Percentiles rank a stretch among this genome's conserved stretches.
Conservation (phyloP, 2,329 filamentous ascomycete genomes). For the Dothidotthia symphoricarpi region DNA sequence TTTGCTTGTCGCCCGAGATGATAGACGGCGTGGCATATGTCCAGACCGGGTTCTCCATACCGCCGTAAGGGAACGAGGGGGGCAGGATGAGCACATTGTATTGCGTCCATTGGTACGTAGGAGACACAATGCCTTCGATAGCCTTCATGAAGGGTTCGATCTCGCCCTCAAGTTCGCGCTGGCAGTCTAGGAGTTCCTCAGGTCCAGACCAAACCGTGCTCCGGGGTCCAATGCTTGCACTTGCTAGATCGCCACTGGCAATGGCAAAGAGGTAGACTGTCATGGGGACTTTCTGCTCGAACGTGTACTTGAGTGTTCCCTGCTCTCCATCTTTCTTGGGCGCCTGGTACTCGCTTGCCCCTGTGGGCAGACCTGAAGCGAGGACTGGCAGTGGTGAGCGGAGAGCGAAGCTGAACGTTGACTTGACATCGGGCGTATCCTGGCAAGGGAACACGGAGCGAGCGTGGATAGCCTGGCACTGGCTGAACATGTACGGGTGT, state of each 20-base stretch:
- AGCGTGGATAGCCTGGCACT: conserved; percentile 95
- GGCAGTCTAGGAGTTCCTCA: conserved; percentile 77
- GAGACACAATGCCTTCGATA: conserved; percentile 76
- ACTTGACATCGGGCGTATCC: conserved; percentile 96
- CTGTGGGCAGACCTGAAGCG: conserved; percentile 72
- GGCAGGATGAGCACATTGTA: conserved; percentile 93
- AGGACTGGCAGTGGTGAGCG: conserved; percentile 85
- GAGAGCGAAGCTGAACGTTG: conserved; percentile 87
- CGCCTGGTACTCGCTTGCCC: conserved; percentile 50
- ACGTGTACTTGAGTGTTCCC: conserved; percentile 68
- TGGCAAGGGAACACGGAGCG: conserved; percentile 94
- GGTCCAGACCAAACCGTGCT: conserved; percentile 85
- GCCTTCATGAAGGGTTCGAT: conserved; percentile 90
- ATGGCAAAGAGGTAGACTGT: conserved; percentile 94
- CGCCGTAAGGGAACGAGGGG: conserved; percentile 62
- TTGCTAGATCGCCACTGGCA: conserved; percentile 77
- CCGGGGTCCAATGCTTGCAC: conserved; percentile 80
- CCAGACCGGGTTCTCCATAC: conserved; percentile 90
- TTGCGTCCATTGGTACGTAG: conserved; percentile 81
- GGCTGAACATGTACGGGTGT: conserved; percentile 96
- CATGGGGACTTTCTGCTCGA: conserved; percentile 88
- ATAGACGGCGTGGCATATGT: conserved; percentile 95
- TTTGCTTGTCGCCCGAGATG: conserved; percentile 78
- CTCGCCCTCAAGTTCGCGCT: conserved; percentile 88
- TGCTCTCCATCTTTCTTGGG: conserved; percentile 54